phyloP scores from a whole-genome alignment of 768 basidiomycete species.

The Leucosporidium scottii region DNA sequence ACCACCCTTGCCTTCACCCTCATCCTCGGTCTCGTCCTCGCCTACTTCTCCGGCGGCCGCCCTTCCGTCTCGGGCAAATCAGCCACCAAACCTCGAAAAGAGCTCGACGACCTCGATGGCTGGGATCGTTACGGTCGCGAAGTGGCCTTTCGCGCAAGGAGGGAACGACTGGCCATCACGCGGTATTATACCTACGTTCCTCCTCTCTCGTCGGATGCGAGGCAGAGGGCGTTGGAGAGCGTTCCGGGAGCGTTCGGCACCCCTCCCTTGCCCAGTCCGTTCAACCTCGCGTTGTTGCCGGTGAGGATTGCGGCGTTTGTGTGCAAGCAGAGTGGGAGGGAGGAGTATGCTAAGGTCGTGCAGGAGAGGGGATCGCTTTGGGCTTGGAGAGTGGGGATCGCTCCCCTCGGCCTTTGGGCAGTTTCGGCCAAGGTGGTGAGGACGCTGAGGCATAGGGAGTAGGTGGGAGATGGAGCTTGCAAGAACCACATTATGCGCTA shows the following conservation, averaged over 20 bases:
- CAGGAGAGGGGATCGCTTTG: conserved; percentile 27
- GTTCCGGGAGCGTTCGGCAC: conserved; percentile 28
- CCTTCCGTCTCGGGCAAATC: conserved; percentile 26
- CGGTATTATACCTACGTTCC: conserved; percentile 31
- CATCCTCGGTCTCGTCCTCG: conserved; percentile 31
- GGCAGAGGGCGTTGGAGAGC: not conserved
- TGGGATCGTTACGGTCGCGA: conserved; percentile 34
- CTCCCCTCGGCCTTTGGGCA: conserved; percentile 22
- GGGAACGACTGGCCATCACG: conserved; percentile 30
- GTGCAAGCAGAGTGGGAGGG: conserved; percentile 7
- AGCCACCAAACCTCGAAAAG: not conserved
- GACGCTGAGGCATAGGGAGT: conserved; percentile 21
- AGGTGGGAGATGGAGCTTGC: no score
- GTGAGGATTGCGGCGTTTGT: not conserved
- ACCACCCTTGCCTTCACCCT: conserved; percentile 33
- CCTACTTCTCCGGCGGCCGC: conserved; percentile 32
- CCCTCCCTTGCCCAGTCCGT: conserved; percentile 22
- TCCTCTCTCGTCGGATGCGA: not conserved
- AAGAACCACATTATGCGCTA: no score
- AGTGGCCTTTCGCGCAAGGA: conserved; percentile 30
- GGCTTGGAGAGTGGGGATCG: conserved; percentile 31
- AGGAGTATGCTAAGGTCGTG: conserved; percentile 12
- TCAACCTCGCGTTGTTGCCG: conserved; percentile 13
- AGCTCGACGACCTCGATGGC: conserved; percentile 33
- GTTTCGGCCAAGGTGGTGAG: conserved; percentile 24